phyloP scores from a whole-genome alignment of 192 early-diverging fungal species.

The Pecoramyces ruminantium region DNA sequence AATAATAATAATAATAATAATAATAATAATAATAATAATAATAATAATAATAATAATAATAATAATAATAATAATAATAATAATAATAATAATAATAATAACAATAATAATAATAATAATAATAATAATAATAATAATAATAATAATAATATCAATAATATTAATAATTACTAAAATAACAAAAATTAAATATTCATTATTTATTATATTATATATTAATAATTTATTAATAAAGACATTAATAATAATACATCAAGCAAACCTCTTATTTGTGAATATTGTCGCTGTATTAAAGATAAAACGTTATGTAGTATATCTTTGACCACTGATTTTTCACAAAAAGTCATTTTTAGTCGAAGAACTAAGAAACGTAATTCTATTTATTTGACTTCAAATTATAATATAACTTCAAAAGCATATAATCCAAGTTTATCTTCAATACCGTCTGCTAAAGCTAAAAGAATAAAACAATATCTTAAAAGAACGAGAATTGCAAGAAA shows the following conservation, averaged over 20 bases:
- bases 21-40: too few relatives aligned
- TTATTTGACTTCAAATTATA: background rate
- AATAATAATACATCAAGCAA: background rate
- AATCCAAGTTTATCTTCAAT: background rate
- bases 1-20: too few relatives aligned
- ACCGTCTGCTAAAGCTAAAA: background rate
- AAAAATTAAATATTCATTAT: too few relatives aligned
- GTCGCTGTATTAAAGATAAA: background rate
- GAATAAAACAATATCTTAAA: background rate
- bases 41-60: too few relatives aligned
- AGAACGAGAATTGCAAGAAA: background rate
- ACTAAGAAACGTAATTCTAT: background rate
- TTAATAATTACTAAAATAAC: too few relatives aligned
- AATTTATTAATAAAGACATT: too few relatives aligned
- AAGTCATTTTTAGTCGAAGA: background rate
- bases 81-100: too few relatives aligned
- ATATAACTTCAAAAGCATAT: background rate
- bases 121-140: too few relatives aligned
- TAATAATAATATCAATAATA: too few relatives aligned
- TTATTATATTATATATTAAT: too few relatives aligned
- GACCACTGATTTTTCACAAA: background rate
- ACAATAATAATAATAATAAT: too few relatives aligned
- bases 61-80: too few relatives aligned
- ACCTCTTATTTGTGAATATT: background rate
- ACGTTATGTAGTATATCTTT: background rate